Conservation (phyloP, 2,329 filamentous ascomycete genomes). For the Tolypocladium capitatum region DNA sequence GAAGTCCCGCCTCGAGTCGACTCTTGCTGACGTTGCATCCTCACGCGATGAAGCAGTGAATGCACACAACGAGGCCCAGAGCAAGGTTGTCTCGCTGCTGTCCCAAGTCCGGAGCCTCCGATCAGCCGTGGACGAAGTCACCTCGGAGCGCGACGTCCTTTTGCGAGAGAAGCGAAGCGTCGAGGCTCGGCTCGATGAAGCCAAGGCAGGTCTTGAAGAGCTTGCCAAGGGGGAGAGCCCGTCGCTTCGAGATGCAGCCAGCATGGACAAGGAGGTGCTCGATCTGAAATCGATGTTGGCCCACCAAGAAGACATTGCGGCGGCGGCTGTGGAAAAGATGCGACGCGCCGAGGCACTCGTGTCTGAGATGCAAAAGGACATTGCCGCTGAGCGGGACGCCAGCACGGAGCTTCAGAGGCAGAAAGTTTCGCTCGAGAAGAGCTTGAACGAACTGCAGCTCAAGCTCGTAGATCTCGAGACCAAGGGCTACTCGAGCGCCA, state of each 20-base stretch:
- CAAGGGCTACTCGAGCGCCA: constrained; percentile 88
- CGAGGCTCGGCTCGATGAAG: constrained; percentile 74
- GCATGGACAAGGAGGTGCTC: constrained; percentile 76
- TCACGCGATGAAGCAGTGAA: constrained; percentile 89
- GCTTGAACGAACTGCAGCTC: constrained; percentile 78
- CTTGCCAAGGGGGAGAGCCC: constrained; percentile 75
- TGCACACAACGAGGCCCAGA: constrained; percentile 88
- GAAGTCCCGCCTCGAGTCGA: constrained; percentile 81
- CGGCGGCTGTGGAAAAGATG: constrained; percentile 94
- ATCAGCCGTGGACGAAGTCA: constrained; percentile 71
- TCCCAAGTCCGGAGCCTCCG: constrained; percentile 80
- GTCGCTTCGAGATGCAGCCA: constrained; percentile 77
- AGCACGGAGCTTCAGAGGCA: constrained; percentile 76
- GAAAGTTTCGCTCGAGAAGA: constrained; percentile 81
- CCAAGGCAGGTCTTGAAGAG: constrained; percentile 77
- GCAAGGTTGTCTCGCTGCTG: constrained; percentile 79
- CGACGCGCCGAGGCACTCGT: constrained; percentile 77
- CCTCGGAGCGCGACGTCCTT: constrained; percentile 72
- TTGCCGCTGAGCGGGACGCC: constrained; percentile 70
- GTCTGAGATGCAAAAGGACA: constrained; percentile 85
- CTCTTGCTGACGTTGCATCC: constrained; percentile 73
- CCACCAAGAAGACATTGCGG: constrained; percentile 84
- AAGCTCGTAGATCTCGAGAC: constrained; percentile 88
- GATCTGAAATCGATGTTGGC: constrained; percentile 80
- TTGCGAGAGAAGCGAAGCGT: constrained; percentile 82